Evolutionary conservation across 192 early-diverging fungal species (phyloP).

Genomic region (Rhizoclosmatium globosum): DNA sequence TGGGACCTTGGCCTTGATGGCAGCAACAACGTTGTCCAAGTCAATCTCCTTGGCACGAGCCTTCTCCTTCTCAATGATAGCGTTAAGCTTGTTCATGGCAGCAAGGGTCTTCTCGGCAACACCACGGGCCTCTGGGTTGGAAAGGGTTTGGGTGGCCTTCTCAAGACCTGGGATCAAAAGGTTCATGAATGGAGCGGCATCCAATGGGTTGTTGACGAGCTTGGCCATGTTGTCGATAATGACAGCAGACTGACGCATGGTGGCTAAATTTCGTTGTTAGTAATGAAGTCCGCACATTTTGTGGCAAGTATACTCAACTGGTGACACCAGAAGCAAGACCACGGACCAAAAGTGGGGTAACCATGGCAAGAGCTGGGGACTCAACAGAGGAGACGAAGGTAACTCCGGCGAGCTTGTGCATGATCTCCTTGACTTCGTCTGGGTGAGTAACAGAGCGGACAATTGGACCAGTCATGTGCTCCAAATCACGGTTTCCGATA

Average conservation of each 20-base stretch:
- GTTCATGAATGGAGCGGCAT: slow-evolving; percentile 83
- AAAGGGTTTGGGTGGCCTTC: slow-evolving; percentile 75
- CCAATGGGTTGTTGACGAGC: slow-evolving; percentile 82
- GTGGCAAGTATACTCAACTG: slow-evolving; percentile 36
- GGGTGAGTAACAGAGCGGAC: slow-evolving; percentile 79
- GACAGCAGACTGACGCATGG: slow-evolving; percentile 77
- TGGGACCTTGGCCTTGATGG: slow-evolving; percentile 58
- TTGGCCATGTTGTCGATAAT: slow-evolving; percentile 94
- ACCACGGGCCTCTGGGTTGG: slow-evolving; percentile 79
- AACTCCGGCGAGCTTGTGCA: slow-evolving; percentile 80
- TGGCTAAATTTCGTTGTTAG: slow-evolving; percentile 45
- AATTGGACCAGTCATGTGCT: slow-evolving; percentile 57
- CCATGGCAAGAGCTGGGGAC: slow-evolving; percentile 80
- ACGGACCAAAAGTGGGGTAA: slow-evolving; percentile 79
- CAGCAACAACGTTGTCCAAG: slow-evolving; percentile 52
- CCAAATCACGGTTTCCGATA: slow-evolving; percentile 78
- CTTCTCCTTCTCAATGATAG: slow-evolving; percentile 46
- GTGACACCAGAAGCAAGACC: slow-evolving; percentile 51
- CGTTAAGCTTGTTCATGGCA: slow-evolving; percentile 51
- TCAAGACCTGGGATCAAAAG: slow-evolving; percentile 79
- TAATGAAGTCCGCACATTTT: slow-evolving; percentile 62
- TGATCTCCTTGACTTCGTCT: slow-evolving; percentile 79
- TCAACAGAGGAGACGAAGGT: slow-evolving; percentile 80
- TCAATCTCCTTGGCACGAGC: slow-evolving; percentile 43
- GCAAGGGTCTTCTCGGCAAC: slow-evolving; percentile 76